These are phyloP conservation scores for Penicillium digitatum DNA, from an alignment of 2,329 filamentous ascomycete genomes.

Conservation along the genomic window DNA sequence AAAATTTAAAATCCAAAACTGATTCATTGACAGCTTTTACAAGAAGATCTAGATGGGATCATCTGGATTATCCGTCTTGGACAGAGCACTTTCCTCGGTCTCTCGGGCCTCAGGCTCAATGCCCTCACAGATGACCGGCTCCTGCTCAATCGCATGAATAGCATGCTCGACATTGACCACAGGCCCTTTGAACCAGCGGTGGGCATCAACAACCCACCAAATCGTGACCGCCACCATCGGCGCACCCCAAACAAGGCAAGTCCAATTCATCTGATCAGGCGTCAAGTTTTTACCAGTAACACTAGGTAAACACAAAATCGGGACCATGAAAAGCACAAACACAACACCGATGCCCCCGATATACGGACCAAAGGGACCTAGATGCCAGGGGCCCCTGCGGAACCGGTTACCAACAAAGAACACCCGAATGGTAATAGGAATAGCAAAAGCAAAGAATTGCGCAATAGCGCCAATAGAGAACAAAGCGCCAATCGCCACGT, in stretches of 20 bases:
- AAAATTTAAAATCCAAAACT: neutral
- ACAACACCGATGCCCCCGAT: conserved; percentile 55
- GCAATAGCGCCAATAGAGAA: conserved; percentile 68
- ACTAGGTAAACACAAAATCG: conserved; percentile 63
- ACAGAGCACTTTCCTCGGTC: neutral
- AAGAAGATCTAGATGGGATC: neutral
- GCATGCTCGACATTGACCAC: conserved; percentile 62
- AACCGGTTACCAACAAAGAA: conserved; percentile 59
- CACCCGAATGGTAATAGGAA: conserved; percentile 44
- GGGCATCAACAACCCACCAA: conserved; percentile 62
- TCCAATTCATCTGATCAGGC: conserved; percentile 62
- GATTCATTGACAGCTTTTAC: neutral
- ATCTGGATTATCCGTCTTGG: conserved; percentile 13
- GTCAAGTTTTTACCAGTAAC: conserved; percentile 54
- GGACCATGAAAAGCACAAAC: conserved; percentile 65
- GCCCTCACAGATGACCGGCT: conserved; percentile 24
- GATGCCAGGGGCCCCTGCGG: conserved; percentile 64
- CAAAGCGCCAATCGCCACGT: conserved; percentile 61
- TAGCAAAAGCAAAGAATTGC: conserved; percentile 55
- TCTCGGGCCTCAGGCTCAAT: conserved; percentile 13
- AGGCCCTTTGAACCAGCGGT: conserved; percentile 67
- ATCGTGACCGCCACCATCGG: conserved; percentile 57
- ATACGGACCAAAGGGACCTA: conserved; percentile 57
- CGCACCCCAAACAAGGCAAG: conserved; percentile 61
- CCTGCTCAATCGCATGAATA: conserved; percentile 27